Evolutionary conservation across 345 rosid genomes (phyloP).

Genomic region (Dovyalis caffra): DNA sequence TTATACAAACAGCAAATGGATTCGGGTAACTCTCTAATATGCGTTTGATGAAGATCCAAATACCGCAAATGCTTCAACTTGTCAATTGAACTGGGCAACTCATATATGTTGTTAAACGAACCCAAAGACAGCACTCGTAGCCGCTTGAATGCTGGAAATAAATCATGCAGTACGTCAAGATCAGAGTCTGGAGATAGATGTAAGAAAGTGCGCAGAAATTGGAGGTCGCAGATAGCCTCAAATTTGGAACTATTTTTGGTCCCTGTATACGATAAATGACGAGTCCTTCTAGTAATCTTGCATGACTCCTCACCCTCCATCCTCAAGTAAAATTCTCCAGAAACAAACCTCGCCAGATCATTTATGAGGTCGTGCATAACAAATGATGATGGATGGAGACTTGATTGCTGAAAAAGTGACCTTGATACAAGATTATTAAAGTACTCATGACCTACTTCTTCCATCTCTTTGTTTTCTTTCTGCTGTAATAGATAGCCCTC

Average conservation of each 20-base stretch:
- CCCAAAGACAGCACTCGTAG: neutral
- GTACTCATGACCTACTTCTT: slow-evolving; percentile 10
- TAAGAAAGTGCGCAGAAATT: neutral
- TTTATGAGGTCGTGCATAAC: slow-evolving; percentile 16
- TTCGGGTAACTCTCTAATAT: neutral
- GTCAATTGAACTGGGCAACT: slow-evolving; percentile 2
- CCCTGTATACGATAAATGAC: neutral
- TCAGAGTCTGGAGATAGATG: no score
- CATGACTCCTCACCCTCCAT: neutral
- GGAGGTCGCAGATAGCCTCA: slow-evolving; percentile 16
- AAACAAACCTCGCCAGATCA: slow-evolving; percentile 17
- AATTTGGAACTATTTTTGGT: slow-evolving; percentile 9
- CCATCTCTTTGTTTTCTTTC: neutral
- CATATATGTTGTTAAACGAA: neutral
- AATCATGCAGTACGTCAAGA: neutral
- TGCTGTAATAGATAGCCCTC: slow-evolving; percentile 14
- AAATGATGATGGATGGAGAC: neutral
- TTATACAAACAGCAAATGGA: neutral
- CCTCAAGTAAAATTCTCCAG: slow-evolving; percentile 10
- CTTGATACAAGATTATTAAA: slow-evolving; percentile 16
- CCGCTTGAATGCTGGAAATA: neutral
- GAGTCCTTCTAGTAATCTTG: neutral
- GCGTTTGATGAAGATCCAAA: neutral
- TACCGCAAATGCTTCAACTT: slow-evolving; percentile 6
- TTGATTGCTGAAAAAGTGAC: slow-evolving; percentile 6